Evolutionary conservation across 768 basidiomycete genomes (phyloP).

Genomic region (Serendipita sp.): DNA sequence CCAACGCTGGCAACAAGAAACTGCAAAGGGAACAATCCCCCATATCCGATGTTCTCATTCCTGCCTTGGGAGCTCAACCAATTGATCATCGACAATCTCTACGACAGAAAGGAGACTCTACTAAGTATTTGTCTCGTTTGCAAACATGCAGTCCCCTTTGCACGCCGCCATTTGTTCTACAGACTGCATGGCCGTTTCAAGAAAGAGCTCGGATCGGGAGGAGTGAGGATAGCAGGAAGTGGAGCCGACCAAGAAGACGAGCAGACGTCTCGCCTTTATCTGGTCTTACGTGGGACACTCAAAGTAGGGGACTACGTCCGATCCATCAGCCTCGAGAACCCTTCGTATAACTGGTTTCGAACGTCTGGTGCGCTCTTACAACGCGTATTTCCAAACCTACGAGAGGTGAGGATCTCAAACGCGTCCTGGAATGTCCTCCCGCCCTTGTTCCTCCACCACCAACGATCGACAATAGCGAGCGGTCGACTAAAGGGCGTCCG

Average conservation of each 20-base stretch:
- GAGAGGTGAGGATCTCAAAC: neutral
- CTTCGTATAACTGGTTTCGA: neutral
- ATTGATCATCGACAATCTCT: neutral
- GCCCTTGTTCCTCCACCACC: neutral
- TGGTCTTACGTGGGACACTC: neutral
- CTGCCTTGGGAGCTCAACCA: neutral
- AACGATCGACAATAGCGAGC: neutral
- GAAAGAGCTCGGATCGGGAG: neutral
- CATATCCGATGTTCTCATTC: neutral
- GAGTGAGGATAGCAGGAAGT: too few species aligned
- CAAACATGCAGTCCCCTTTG: neutral
- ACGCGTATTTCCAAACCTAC: neutral
- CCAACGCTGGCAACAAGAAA: too few species aligned
- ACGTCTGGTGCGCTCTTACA: neutral
- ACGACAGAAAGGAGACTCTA: neutral
- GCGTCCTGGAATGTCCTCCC: neutral
- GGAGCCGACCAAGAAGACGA: neutral
- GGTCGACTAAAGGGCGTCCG: neutral
- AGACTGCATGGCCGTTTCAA: neutral
- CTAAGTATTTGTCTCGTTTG: neutral
- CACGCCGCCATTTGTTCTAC: neutral
- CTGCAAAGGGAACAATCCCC: neutral
- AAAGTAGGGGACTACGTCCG: neutral
- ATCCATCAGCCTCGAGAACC: neutral
- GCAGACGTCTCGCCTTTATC: neutral